Evolutionary conservation across 768 basidiomycete species (phyloP).

Genomic region (Lactarius akahatsu): DNA sequence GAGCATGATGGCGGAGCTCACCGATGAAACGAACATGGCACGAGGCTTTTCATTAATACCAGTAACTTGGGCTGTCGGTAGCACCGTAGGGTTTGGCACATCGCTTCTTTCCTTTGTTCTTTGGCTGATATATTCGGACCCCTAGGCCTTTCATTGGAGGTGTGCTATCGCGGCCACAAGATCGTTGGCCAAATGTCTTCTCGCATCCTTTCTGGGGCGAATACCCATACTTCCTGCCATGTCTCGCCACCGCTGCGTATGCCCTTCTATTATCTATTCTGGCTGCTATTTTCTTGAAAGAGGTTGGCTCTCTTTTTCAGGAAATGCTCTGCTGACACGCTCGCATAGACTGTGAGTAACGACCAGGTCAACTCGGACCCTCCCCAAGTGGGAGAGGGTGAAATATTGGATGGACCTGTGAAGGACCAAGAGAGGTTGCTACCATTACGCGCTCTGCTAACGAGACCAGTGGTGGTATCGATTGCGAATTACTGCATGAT

Average conservation of each 20-base stretch:
- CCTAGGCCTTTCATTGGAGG: constrained; percentile 30
- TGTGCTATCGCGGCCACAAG: constrained; percentile 31
- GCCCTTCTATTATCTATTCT: neutral
- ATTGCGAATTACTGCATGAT: constrained; percentile 45
- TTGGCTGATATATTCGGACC: constrained; percentile 26
- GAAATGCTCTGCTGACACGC: neutral
- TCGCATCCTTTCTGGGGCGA: constrained; percentile 30
- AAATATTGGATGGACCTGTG: no score
- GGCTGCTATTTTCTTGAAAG: constrained; percentile 13
- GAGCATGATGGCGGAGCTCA: constrained; percentile 32
- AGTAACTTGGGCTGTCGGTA: neutral
- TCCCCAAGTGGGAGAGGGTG: neutral
- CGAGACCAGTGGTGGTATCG: constrained; percentile 41
- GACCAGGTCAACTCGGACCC: neutral
- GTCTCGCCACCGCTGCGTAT: constrained; percentile 11
- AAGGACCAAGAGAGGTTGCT: no score
- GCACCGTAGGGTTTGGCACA: neutral
- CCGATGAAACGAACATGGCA: constrained; percentile 8
- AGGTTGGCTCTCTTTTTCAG: no score
- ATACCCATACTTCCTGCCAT: constrained; percentile 34
- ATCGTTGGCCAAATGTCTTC: constrained; percentile 29
- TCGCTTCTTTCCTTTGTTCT: neutral
- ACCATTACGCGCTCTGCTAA: constrained; percentile 39
- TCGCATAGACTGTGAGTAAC: neutral
- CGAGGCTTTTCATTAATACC: constrained; percentile 1